Base-by-base conservation (phyloP, 257 asterid genomes). In the Knoxia roxburghii region DNA sequence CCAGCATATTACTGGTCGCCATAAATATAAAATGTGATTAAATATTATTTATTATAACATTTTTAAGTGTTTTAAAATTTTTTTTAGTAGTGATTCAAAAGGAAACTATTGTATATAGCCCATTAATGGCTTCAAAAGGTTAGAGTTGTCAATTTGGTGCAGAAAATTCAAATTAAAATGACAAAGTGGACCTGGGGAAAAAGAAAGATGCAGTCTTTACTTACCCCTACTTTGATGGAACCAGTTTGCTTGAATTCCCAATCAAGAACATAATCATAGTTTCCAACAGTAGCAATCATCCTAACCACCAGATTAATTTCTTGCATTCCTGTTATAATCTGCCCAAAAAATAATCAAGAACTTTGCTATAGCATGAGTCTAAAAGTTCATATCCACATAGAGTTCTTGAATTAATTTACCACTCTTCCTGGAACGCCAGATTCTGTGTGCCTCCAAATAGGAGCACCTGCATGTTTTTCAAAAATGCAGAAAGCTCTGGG, bases 171-270 rank as follows among this genome's bases (percentile, higher is more conserved):
- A n/a, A n/a, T n/a, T n/a, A n/a, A n/a, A n/a, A n/a, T n/a, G n/a
- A n/a, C n/a, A n/a, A n/a, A n/a, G n/a, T n/a, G n/a, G n/a, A n/a
- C n/a, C n/a, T n/a, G n/a, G n/a, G n/a, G n/a, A 37, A 37, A 37
- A 37, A 4, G 9, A 37, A 37, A 37, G 6, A 37, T 9, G 41
- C 41, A 3, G 9, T 37, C 41, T 37, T 56, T 43, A 15, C 84
- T 83, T 82, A 86, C 96, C 75, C 83, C 85, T 1, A 84, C 87
- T 81, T 80, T 86, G 53, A 86, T 78, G 40, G 83, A 72, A 24
- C 92, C 96, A 75, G 87, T 82, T 79, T 82, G 82, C 79, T 89
- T 87, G 88, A 89, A 89, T 73, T 82, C 92, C 96, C 96, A 89
- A 57, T 87, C 95, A 55, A 89, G 87, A 41, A 83, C 72, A 40